Conservation (phyloP, 345 rosid species). For the Euphorbia lathyris region DNA sequence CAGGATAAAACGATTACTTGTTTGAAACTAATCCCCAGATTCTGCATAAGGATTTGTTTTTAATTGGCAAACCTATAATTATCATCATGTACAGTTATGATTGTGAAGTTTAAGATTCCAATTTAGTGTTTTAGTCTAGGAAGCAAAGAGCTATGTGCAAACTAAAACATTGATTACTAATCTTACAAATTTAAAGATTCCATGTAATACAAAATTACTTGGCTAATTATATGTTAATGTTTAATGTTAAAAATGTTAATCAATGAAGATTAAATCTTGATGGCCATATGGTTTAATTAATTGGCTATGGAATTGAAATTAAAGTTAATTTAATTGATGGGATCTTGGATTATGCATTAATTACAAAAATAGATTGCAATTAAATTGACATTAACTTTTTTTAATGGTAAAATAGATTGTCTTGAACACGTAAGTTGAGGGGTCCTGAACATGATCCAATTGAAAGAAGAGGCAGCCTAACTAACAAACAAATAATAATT, state of each 20-base stretch:
- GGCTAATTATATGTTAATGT: background rate
- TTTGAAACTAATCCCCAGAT: background rate
- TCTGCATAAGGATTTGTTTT: background rate
- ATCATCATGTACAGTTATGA: constrained; percentile 2
- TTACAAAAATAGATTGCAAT: background rate
- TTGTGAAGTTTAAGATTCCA: constrained; percentile 28
- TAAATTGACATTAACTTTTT: background rate
- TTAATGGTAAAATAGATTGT: background rate
- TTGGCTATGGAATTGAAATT: background rate
- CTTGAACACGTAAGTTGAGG: background rate
- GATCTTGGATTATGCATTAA: background rate
- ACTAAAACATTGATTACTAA: background rate
- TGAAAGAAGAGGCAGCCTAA: background rate
- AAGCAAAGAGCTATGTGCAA: constrained; percentile 25
- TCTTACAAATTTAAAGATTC: no score
- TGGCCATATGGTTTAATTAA: no score
- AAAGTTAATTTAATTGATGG: background rate
- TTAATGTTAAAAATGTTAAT: background rate
- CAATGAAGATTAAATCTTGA: background rate
- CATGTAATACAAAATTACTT: background rate
- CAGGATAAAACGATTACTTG: background rate
- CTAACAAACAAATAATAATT: no score
- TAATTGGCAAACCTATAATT: background rate
- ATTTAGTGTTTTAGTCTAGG: constrained; percentile 12
- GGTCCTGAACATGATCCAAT: background rate